These are phyloP conservation scores for Globisporangium ultimum DNA, from an alignment of 352 stramenopile species.

Conservation along the genomic window DNA sequence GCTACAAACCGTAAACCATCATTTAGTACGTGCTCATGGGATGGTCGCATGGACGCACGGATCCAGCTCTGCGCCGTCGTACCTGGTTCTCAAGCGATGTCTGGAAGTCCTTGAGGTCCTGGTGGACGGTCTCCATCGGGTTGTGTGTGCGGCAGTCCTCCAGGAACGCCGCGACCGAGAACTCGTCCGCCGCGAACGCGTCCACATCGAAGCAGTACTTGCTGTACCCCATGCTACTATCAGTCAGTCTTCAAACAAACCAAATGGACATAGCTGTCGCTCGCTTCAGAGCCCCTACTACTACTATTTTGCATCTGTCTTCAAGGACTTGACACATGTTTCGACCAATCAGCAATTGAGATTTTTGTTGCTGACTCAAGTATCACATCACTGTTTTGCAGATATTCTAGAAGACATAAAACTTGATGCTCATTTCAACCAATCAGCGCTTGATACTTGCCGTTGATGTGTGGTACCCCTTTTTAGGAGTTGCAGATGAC, in stretches of 20 bases:
- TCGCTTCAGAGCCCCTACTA: too few species aligned
- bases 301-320: too few species aligned
- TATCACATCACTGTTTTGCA: neutral
- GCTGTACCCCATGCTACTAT: slow-evolving; percentile 26
- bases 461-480: neutral
- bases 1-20: slow-evolving; percentile 15
- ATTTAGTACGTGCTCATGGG: neutral
- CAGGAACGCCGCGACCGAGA: slow-evolving; percentile 65
- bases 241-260: neutral
- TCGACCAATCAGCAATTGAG: too few species aligned
- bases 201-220: slow-evolving; percentile 85
- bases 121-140: slow-evolving; percentile 83
- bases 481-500: neutral
- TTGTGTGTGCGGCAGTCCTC: slow-evolving; percentile 70
- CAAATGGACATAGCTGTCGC: neutral
- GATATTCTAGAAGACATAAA: neutral
- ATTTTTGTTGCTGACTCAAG: too few species aligned
- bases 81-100: slow-evolving; percentile 85
- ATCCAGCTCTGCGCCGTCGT: neutral
- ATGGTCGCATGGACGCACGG: neutral
- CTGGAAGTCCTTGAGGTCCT: slow-evolving; percentile 83
- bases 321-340: too few species aligned
- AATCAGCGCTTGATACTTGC: neutral
- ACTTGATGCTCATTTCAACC: neutral
- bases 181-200: slow-evolving; percentile 70